Percentiles rank a stretch among this genome's conserved stretches.
Evolutionary conservation across 192 early-diverging fungal genomes (phyloP).

Genomic region (Coemansia sp.): DNA sequence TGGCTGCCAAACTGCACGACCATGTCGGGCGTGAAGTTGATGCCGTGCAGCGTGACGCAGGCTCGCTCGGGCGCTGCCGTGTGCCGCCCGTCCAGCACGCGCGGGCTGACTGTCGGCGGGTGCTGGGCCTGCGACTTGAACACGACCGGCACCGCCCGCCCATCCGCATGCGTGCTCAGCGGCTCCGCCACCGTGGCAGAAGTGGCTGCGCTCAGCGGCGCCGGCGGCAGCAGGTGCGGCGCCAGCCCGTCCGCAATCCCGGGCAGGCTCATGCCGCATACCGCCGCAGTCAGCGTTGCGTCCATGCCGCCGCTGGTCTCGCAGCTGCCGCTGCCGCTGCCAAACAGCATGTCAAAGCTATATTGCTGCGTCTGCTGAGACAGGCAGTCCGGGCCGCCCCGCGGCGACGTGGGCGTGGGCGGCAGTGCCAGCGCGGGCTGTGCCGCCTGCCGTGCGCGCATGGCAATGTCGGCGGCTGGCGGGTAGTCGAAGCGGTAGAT

Average conservation of each 20-base stretch:
- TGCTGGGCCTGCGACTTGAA: conserved; percentile 44
- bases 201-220: conserved; percentile 1
- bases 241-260: conserved; percentile 18
- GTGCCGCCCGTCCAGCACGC: conserved; percentile 14
- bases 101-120: conserved; percentile 34
- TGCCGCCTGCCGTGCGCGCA: conserved; percentile 16
- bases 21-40: conserved; percentile 69
- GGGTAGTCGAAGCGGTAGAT: conserved; percentile 50
- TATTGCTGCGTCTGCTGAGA: conserved; percentile 29
- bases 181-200: background rate
- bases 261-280: conserved; percentile 31
- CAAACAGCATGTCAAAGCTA: conserved; percentile 37
- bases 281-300: conserved; percentile 36
- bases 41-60: conserved; percentile 61
- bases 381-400: conserved; percentile 37
- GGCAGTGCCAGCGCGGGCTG: conserved; percentile 24
- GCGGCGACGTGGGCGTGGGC: conserved; percentile 36
- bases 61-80: conserved; percentile 29
- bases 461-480: conserved; percentile 14
- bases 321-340: conserved; percentile 4
- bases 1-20: conserved; percentile 70
- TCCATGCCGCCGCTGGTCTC: conserved; percentile 23
- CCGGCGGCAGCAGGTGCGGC: conserved; percentile 14
- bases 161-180: conserved; percentile 9
- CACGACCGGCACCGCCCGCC: conserved; percentile 36